Evolutionary conservation across 768 basidiomycete genomes (phyloP).

Genomic region (Amanita phalloides): DNA sequence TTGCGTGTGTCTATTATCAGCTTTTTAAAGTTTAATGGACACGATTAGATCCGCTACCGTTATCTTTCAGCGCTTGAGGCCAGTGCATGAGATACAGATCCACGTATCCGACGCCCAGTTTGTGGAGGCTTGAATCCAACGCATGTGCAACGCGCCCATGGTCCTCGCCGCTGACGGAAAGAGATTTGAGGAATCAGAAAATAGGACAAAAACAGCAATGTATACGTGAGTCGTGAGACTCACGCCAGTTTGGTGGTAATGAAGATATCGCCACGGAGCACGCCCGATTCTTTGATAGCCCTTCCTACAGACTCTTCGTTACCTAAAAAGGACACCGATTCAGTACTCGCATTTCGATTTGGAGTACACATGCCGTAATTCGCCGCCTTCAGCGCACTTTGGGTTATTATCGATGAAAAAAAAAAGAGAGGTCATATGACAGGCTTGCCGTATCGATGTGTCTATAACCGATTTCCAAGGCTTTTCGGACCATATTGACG

Average conservation of each 20-base stretch:
- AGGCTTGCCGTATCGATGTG: constrained; percentile 22
- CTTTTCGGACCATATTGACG: constrained; percentile 22
- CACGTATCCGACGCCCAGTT: constrained; percentile 29
- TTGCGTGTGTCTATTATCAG: not conserved
- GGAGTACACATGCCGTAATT: constrained; percentile 3
- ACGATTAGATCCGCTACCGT: constrained; percentile 8
- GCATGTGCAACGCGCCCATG: constrained; percentile 23
- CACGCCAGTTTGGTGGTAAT: constrained; percentile 31
- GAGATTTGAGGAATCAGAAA: constrained; percentile 8
- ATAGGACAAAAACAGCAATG: not conserved
- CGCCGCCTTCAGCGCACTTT: not conserved
- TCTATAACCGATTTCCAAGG: constrained; percentile 26
- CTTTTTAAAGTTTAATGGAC: not conserved
- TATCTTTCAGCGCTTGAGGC: constrained; percentile 17
- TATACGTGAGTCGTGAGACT: constrained; percentile 1
- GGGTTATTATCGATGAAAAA: not conserved
- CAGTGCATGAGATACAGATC: constrained; percentile 38
- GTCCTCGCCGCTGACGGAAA: constrained; percentile 15
- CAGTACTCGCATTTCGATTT: not conserved
- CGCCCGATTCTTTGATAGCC: constrained; percentile 26
- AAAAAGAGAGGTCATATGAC: constrained; percentile 1
- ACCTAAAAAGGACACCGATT: constrained; percentile 7
- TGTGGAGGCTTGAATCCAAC: constrained; percentile 22
- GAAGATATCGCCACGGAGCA: constrained; percentile 27
- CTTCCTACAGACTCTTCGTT: constrained; percentile 27